Percentiles rank a stretch among this genome's conserved stretches.
These are phyloP conservation scores for Acorus gramineus DNA, from an alignment of 106 monocot genomes.

Conservation along the genomic window DNA sequence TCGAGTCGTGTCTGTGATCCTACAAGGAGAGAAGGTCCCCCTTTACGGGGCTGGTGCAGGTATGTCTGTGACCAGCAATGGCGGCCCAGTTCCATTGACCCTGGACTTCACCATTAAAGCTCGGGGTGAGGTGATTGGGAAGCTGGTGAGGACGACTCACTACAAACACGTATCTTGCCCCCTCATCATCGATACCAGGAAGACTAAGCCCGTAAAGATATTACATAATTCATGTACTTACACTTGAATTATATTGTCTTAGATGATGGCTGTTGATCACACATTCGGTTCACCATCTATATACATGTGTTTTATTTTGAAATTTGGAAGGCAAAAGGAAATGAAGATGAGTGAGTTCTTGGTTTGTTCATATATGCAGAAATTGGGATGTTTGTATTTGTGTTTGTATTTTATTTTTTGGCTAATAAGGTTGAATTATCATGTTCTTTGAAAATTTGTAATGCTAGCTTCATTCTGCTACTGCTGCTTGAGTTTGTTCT, in stretches of 20 bases:
- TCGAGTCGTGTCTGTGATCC: background rate
- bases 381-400: no score
- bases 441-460: no score
- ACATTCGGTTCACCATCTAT: no score
- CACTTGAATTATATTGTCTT: background rate
- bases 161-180: background rate
- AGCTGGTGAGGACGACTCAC: background rate
- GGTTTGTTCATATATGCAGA: no score
- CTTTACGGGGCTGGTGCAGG: constrained; percentile 1
- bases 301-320: no score
- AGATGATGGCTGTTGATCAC: no score
- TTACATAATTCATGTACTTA: constrained; percentile 1
- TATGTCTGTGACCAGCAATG: background rate
- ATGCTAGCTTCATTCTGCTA: no score
- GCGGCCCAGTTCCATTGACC: background rate
- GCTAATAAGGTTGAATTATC: no score
- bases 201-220: background rate
- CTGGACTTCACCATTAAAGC: background rate
- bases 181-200: background rate
- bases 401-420: no score
- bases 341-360: no score
- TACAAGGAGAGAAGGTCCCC: constrained; percentile 4
- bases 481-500: no score
- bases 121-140: background rate
- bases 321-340: no score